phyloP scores from a whole-genome alignment of 352 stramenopile genomes.

The Phytopythium vexans region DNA sequence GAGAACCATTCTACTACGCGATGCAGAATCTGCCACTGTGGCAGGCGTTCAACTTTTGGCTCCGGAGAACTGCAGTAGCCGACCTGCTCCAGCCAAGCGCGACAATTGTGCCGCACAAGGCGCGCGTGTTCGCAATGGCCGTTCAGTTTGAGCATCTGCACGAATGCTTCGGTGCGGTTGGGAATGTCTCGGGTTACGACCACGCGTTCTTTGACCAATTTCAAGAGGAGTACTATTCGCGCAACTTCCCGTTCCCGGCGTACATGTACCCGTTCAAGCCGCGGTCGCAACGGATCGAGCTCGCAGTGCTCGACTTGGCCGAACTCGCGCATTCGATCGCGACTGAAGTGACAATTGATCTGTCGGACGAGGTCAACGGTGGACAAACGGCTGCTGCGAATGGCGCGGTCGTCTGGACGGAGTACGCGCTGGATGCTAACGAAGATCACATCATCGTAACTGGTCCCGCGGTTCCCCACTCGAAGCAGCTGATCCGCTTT shows the following conservation, averaged over 20 bases:
- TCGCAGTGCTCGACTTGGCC: slow-evolving; percentile 45
- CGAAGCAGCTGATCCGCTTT: slow-evolving; percentile 82
- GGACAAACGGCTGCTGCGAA: slow-evolving; percentile 29
- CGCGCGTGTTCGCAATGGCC: slow-evolving; percentile 49
- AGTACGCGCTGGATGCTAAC: slow-evolving; percentile 50
- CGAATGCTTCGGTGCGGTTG: slow-evolving; percentile 75
- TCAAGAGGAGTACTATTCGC: slow-evolving; percentile 61
- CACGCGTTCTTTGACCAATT: slow-evolving; percentile 73
- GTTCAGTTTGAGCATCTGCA: slow-evolving; percentile 74
- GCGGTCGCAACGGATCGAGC: slow-evolving; percentile 34
- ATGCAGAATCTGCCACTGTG: slow-evolving; percentile 85
- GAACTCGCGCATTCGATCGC: slow-evolving; percentile 37
- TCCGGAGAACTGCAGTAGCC: slow-evolving; percentile 55
- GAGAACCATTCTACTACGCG: slow-evolving; percentile 82
- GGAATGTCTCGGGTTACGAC: slow-evolving; percentile 66
- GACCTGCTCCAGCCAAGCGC: slow-evolving; percentile 33
- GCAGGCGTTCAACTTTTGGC: slow-evolving; percentile 85
- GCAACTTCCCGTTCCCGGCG: slow-evolving; percentile 76
- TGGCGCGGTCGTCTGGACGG: slow-evolving; percentile 71
- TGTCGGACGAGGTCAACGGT: slow-evolving; percentile 7
- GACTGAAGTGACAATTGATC: slow-evolving; percentile 10
- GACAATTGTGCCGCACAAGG: slow-evolving; percentile 43
- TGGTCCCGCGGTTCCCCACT: slow-evolving; percentile 47
- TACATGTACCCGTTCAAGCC: slow-evolving; percentile 76
- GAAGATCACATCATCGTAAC: slow-evolving; percentile 46